Percentiles rank a stretch among this genome's conserved stretches.
These are phyloP conservation scores for Biscogniauxia mediterranea DNA, from an alignment of 2,329 filamentous ascomycete species.

Conservation along the genomic window DNA sequence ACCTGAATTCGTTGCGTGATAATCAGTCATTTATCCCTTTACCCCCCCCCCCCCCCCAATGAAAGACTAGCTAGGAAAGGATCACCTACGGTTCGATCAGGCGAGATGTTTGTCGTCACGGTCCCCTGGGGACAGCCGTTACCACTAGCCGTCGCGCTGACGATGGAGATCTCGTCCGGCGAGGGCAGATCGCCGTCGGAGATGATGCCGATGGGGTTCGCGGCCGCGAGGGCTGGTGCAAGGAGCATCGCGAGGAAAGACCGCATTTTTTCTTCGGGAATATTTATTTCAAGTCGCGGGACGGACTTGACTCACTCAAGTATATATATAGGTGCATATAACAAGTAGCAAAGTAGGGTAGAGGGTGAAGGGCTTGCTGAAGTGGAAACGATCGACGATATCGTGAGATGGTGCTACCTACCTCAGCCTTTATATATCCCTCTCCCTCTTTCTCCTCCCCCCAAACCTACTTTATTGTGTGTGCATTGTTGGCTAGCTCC, in stretches of 20 bases:
- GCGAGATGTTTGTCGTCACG: slow-evolving; percentile 42
- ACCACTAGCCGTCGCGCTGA: slow-evolving; percentile 40
- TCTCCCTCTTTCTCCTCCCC: background rate
- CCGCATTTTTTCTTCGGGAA: background rate
- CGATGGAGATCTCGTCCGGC: slow-evolving; percentile 41
- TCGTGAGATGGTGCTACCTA: slow-evolving; percentile 15
- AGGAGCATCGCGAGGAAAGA: slow-evolving; percentile 21
- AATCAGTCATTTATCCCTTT: no score
- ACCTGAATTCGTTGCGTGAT: slow-evolving; percentile 27
- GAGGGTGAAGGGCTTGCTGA: slow-evolving; percentile 26
- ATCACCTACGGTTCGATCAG: slow-evolving; percentile 39
- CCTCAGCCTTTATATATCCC: slow-evolving; percentile 25
- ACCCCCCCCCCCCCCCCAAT: no score
- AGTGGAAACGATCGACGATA: slow-evolving; percentile 24
- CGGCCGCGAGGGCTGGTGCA: slow-evolving; percentile 37
- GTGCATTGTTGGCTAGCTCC: background rate
- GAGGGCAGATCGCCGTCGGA: slow-evolving; percentile 36
- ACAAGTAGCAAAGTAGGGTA: slow-evolving; percentile 35
- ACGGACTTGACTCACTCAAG: background rate
- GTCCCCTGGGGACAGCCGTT: slow-evolving; percentile 45
- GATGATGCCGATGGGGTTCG: slow-evolving; percentile 35
- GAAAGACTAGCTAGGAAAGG: no score
- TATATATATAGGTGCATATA: background rate
- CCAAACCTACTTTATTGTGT: slow-evolving; percentile 4
- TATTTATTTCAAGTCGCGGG: no score